Percentiles rank a stretch among this genome's conserved stretches.
These are phyloP conservation scores for Erodium texanum DNA, from an alignment of 441 rosid genomes.

Conservation along the genomic window DNA sequence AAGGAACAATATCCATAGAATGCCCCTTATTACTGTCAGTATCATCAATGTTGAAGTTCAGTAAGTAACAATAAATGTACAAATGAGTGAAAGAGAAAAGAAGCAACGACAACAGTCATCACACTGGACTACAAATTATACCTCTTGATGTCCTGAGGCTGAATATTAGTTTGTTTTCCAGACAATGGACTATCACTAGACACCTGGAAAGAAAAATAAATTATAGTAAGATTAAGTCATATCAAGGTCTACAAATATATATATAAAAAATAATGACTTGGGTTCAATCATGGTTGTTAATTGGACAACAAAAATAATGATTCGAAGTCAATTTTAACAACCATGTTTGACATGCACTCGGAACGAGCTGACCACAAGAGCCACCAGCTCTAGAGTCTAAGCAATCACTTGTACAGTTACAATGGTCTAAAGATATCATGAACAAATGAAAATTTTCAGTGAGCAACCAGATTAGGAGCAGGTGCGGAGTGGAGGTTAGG, in stretches of 20 bases:
- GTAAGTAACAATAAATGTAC: conserved; percentile 13
- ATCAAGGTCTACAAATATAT: not conserved
- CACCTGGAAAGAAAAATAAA: conserved; percentile 36
- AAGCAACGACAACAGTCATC: not conserved
- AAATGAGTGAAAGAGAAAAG: conserved; percentile 1
- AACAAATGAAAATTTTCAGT: not conserved
- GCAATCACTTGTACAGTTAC: not conserved
- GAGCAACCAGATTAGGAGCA: not conserved
- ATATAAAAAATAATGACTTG: too few relatives aligned
- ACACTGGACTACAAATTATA: conserved; percentile 14
- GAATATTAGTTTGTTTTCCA: conserved; percentile 45
- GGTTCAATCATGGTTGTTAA: too few relatives aligned
- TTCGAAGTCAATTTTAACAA: not conserved
- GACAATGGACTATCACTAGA: conserved; percentile 52
- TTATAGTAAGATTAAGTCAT: not conserved
- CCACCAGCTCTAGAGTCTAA: too few relatives aligned
- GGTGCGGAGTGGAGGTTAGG: too few relatives aligned
- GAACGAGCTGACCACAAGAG: not conserved
- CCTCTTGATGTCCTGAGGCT: conserved; percentile 53
- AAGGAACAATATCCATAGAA: conserved; percentile 40
- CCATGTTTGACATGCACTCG: not conserved
- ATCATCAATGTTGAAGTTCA: conserved; percentile 41
- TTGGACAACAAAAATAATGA: not conserved
- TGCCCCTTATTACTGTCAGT: conserved; percentile 28
- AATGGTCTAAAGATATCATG: not conserved